Evolutionary conservation across 768 basidiomycete species (phyloP), one percentile per base, ranked within the genome.

Genomic region (Suillus sp.): DNA sequence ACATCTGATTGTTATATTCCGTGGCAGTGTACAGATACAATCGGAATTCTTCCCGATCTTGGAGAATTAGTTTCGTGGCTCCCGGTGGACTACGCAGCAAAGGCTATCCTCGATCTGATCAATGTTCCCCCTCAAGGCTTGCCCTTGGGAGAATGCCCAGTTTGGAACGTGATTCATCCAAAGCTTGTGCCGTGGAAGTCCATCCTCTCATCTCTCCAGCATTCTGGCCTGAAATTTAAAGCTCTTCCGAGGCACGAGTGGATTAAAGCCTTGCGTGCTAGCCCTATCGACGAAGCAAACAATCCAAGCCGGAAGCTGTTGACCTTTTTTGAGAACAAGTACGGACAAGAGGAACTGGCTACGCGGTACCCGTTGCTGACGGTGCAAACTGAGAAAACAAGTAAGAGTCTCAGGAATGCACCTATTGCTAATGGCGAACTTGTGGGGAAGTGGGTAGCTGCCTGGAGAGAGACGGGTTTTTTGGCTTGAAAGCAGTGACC

Each of bases 61-160:
- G 70, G 75, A 9, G 78, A 80, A 68, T 69, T 32, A 4, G 68
- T 71, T 22, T 66, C 81, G 0, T 86, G 84, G 84, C 75, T 86
- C 2, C 84, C 85, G 0, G 83, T 85, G 58, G 78, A 87, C 72
- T 77, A 74, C 59, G 84, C 84, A 1, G 84, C 78, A 9, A 73
- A 73, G 38, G 78, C 77, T 20, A 83, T 86, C 64, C 66, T 75
- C 43, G 83, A 86, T 63, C 75, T 86, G 58, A 73, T 81, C 5
- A 59, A 53, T 1, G 57, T 67, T 18, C 61, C 67, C 40, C 43
- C 40, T 22, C 18, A 47, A 20, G 3, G 3, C 9, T n/a, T n/a
- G 18, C 55, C 6, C 9, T 38, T 37, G 10, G 60, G 47, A 9
- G 58, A 59, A 6, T 72, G 69, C 22, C 69, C 67, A 14, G 71